Evolutionary conservation across 2,329 filamentous ascomycete species (phyloP), one percentile per base, ranked within the genome.

Genomic region (Escovopsis weberi): DNA sequence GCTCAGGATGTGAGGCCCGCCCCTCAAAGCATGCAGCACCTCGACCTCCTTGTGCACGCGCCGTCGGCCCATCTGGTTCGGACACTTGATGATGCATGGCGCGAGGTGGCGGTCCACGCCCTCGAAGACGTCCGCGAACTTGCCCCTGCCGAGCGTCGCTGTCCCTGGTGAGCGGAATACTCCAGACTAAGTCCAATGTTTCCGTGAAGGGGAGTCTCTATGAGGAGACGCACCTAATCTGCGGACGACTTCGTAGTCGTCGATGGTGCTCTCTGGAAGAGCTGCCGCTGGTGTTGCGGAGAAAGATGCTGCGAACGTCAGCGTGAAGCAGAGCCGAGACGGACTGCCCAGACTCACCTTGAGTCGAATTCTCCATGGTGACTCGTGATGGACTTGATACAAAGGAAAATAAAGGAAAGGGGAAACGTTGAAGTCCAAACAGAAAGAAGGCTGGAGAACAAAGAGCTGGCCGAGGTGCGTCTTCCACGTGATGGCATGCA

Each of bases 11-110:
- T 98, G 98, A 48, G 93, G 91, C 0, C 91, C 93, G 33, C 91
- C 91, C 1, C 89, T 89, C 49, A 98, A 70, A 59, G 98, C 98
- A 66, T 98, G 93, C 55, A 98, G 73, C 55, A 98, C 98, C 75
- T 98, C 98, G 79, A 98, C 98, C 67, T 98, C 91, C 59, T 93
- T 79, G 83, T 98, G 98, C 63, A 98, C 98, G 82, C 98, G 98
- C 88, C 98, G 98, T 84, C 98, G 98, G 80, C 98, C 98, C 45
- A 98, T 93, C 4, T 93, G 91, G 72, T 98, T 98, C 55, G 98
- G 76, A 45, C 98, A 91, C 71, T 98, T 98, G 78, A 98, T 88
- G 60, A 98, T 91, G 66, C 91, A 98, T 75, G 98, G 96, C 68
- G 98, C 89, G 68, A 96, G 96, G 73, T 98, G 98, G 66, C 93